phyloP scores from a whole-genome alignment of 371 early-diverging fungal species.

The Rhizopus microsporus region DNA sequence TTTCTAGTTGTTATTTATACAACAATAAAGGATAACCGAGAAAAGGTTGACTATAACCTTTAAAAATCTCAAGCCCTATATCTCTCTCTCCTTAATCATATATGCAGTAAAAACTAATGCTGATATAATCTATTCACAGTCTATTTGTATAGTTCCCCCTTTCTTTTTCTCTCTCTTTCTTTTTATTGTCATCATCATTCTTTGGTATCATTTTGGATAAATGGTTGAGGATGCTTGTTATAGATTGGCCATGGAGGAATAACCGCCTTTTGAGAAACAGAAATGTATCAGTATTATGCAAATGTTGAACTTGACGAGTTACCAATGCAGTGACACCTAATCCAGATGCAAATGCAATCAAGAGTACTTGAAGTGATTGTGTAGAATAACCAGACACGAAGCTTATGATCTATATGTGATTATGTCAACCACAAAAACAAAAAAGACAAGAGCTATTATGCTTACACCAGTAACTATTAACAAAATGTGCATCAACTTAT shows the following conservation, averaged over 20 bases:
- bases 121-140: too few species aligned
- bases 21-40: too few species aligned
- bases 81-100: too few species aligned
- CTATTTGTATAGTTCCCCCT: background rate
- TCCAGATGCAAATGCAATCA: constrained; percentile 18
- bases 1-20: too few species aligned
- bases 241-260: constrained; percentile 33
- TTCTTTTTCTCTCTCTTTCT: constrained; percentile 7
- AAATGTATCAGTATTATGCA: background rate
- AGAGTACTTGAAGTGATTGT: constrained; percentile 15
- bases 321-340: constrained; percentile 21
- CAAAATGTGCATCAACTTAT: constrained; percentile 12
- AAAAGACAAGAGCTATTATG: background rate
- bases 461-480: constrained; percentile 22
- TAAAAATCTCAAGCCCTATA: too few species aligned
- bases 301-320: constrained; percentile 2
- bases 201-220: constrained; percentile 16
- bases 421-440: background rate
- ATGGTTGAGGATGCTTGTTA: constrained; percentile 27
- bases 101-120: too few species aligned
- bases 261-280: constrained; percentile 10
- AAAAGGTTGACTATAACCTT: too few species aligned
- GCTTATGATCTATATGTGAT: constrained; percentile 11
- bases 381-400: constrained; percentile 22
- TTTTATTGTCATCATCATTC: constrained; percentile 4